phyloP scores from a whole-genome alignment of 345 rosid species.

The Populus euphratica region DNA sequence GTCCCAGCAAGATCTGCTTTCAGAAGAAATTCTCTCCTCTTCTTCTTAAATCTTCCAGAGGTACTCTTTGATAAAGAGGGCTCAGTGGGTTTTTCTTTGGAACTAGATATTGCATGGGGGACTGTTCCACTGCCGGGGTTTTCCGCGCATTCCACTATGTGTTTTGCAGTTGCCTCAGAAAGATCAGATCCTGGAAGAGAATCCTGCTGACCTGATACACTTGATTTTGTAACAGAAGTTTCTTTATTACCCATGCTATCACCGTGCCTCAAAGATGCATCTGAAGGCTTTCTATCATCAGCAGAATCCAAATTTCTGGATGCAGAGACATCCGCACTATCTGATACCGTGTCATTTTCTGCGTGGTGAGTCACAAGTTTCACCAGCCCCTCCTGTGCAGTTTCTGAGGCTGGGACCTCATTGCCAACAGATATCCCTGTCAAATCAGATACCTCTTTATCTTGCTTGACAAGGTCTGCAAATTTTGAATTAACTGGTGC shows the following conservation, averaged over 20 bases:
- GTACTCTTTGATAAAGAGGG: slow-evolving; percentile 43
- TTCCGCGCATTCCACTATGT: slow-evolving; percentile 34
- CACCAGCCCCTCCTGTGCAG: slow-evolving; percentile 26
- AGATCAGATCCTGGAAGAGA: slow-evolving; percentile 23
- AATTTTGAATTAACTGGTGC: slow-evolving; percentile 22
- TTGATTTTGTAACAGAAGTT: slow-evolving; percentile 12
- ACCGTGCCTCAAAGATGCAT: slow-evolving; percentile 15
- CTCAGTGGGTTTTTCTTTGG: slow-evolving; percentile 54
- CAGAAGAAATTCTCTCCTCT: slow-evolving; percentile 60
- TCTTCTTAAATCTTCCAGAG: slow-evolving; percentile 47
- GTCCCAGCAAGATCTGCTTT: slow-evolving; percentile 95
- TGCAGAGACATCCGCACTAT: slow-evolving; percentile 25
- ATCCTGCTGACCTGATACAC: slow-evolving; percentile 24
- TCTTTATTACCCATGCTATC: slow-evolving; percentile 4
- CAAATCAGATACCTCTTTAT: slow-evolving; percentile 22
- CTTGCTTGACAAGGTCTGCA: slow-evolving; percentile 16
- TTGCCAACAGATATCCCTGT: slow-evolving; percentile 11
- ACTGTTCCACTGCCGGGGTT: slow-evolving; percentile 27
- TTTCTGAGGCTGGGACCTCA: slow-evolving; percentile 28
- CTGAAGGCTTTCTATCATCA: slow-evolving; percentile 24
- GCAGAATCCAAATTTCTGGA: slow-evolving; percentile 31
- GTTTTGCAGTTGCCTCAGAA: slow-evolving; percentile 29
- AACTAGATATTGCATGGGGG: slow-evolving; percentile 28
- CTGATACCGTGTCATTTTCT: slow-evolving; percentile 23
- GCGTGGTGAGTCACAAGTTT: slow-evolving; percentile 22